Base-by-base conservation (phyloP, 2,329 filamentous ascomycete species). In the Chaetomium olivaceum region DNA sequence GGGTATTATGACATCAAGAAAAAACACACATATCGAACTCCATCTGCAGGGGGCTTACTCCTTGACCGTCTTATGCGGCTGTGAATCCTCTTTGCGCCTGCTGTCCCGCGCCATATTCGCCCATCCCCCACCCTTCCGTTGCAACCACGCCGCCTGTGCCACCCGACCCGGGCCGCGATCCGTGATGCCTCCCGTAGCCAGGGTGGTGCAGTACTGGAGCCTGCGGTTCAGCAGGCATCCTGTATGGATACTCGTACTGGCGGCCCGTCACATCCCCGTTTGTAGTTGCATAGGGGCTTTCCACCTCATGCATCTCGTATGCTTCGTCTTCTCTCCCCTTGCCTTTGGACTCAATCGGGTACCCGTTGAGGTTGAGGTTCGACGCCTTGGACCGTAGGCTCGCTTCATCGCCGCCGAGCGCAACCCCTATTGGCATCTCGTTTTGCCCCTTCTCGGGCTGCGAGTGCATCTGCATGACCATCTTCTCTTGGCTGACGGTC, bases 221-320 rank as follows among this genome's bases (percentile, higher is more conserved):
- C 58, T 79, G 67, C 67, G 59, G 73, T 56, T 58, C 65, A 60
- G 67, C 66, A 5, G 74, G 72, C 56, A 70, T 72, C 67, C 61
- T 69, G 27, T 69, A 68, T 2, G 52, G 52, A 21, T 55, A 51
- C 31, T 65, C 60, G 23, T 68, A 59, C 48, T 59, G 56, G 8
- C 50, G 33, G 4, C 46, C 46, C 23, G n/a, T 11, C 9, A 14
- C 61, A 29, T 58, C 59, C 27, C 46, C 59, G 36, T 58, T 61
- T n/a, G 23, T 69, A 29, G 73, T 75, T 4, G 73, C 76, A 36
- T 70, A 71, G 8, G 71, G 70, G 39, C 69, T 71, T 56, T 81
- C 76, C 0, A 83, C 81, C 62, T 81, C 76, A 33, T 80, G 77
- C 72, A 85, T 74, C 75, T 86, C 84, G 61, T 83, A 85, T 4